Evolutionary conservation across 371 early-diverging fungal genomes (phyloP).

Genomic region (Coemansia sp.): DNA sequence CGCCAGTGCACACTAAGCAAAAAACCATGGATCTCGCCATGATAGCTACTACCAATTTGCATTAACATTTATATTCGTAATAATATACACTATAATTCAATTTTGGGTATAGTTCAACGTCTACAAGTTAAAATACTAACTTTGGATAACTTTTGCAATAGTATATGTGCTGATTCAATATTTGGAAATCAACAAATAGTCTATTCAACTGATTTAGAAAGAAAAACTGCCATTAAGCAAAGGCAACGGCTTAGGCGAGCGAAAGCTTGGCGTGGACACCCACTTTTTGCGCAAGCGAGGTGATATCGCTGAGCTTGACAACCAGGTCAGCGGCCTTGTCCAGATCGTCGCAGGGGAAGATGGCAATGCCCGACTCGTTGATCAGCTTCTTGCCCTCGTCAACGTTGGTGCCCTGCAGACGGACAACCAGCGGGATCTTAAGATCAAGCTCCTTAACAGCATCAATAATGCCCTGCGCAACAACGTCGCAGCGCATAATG

Average conservation of each 20-base stretch:
- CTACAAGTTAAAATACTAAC: too few relatives aligned
- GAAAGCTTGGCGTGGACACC: slow-evolving; percentile 50
- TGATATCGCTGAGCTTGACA: slow-evolving; percentile 80
- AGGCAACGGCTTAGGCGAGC: slow-evolving; percentile 21
- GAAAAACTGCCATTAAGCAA: not conserved
- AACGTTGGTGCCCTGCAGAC: slow-evolving; percentile 89
- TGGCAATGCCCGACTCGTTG: slow-evolving; percentile 84
- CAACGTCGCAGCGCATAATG: slow-evolving; percentile 98
- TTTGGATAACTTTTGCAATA: too few relatives aligned
- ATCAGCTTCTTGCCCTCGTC: slow-evolving; percentile 86
- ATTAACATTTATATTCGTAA: not conserved
- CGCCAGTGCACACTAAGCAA: slow-evolving; percentile 41
- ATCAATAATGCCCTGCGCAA: slow-evolving; percentile 96
- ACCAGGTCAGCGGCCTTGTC: slow-evolving; percentile 93
- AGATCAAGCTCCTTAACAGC: slow-evolving; percentile 89
- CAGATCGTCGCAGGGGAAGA: slow-evolving; percentile 90
- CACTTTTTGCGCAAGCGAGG: slow-evolving; percentile 49
- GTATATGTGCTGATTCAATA: not conserved
- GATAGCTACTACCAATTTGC: not conserved
- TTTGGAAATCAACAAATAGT: not conserved
- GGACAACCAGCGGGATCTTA: slow-evolving; percentile 91
- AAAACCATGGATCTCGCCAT: slow-evolving; percentile 33
- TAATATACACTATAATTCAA: not conserved
- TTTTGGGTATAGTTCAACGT: too few relatives aligned
- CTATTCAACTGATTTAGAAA: not conserved